Percentiles rank a stretch among this genome's conserved stretches.
These are phyloP conservation scores for Septoria petroselini DNA, from an alignment of 2,329 filamentous ascomycete species.

Conservation along the genomic window DNA sequence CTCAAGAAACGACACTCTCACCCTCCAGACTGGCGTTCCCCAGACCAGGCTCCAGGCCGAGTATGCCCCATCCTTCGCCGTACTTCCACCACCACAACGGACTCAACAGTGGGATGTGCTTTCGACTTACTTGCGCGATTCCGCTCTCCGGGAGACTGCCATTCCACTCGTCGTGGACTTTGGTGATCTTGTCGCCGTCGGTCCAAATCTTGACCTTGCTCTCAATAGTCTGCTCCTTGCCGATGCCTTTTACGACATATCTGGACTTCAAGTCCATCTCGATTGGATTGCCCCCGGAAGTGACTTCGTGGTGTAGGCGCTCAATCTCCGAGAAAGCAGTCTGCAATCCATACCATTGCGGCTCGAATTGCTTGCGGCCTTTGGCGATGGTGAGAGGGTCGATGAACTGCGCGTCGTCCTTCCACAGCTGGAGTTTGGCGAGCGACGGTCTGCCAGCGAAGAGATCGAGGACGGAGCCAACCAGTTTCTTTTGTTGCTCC, in stretches of 20 bases:
- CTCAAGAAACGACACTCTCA: slow-evolving; percentile 31
- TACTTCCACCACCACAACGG: slow-evolving; percentile 43
- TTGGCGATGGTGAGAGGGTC: slow-evolving; percentile 58
- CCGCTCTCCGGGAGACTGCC: slow-evolving; percentile 51
- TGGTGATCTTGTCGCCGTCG: slow-evolving; percentile 47
- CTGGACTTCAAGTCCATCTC: slow-evolving; percentile 53
- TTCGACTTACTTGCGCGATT: slow-evolving; percentile 51
- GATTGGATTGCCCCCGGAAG: slow-evolving; percentile 58
- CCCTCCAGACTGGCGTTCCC: slow-evolving; percentile 43
- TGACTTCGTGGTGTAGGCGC: slow-evolving; percentile 55
- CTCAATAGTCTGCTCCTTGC: slow-evolving; percentile 51
- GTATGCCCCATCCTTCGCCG: slow-evolving; percentile 39
- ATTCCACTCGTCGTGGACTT: slow-evolving; percentile 56
- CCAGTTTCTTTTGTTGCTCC: slow-evolving; percentile 52
- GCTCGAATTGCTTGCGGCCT: slow-evolving; percentile 53
- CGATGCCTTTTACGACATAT: slow-evolving; percentile 55
- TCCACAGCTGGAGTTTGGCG: slow-evolving; percentile 59
- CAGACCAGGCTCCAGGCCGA: slow-evolving; percentile 42
- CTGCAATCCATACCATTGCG: slow-evolving; percentile 59
- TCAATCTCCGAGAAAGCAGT: slow-evolving; percentile 58
- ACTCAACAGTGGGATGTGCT: slow-evolving; percentile 32
- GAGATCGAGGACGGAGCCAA: slow-evolving; percentile 60
- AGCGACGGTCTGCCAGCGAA: slow-evolving; percentile 60
- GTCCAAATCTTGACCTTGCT: slow-evolving; percentile 50
- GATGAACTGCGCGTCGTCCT: slow-evolving; percentile 55